Conservation (phyloP, 306 rosid genomes). For the Carpinus fangiana region DNA sequence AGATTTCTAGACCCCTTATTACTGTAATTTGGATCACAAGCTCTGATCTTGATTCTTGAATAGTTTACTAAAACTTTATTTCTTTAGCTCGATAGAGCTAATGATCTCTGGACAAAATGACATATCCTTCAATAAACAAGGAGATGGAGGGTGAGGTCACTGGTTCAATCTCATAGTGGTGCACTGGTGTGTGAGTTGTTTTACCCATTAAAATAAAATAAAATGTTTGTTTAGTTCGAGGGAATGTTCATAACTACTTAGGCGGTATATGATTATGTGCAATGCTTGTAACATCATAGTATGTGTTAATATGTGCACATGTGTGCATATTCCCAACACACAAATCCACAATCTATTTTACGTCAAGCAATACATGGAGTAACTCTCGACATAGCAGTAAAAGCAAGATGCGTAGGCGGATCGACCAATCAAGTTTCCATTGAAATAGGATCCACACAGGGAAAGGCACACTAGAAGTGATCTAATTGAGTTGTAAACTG, state of each 20-base stretch:
- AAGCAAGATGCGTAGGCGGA: too few relatives aligned
- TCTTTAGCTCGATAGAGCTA: background rate
- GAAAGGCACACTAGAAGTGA: background rate
- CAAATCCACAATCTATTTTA: too few relatives aligned
- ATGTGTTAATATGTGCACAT: background rate
- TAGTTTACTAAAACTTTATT: background rate
- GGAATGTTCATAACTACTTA: background rate
- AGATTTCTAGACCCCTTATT: background rate
- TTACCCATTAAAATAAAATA: background rate
- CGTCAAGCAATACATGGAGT: too few relatives aligned
- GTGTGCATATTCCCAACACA: background rate
- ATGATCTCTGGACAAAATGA: background rate
- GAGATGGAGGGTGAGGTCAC: background rate
- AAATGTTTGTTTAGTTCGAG: background rate
- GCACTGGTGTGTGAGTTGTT: background rate
- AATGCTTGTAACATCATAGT: background rate
- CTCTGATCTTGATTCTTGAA: background rate
- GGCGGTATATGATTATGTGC: background rate
- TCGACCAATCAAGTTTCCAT: too few relatives aligned
- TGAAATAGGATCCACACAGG: too few relatives aligned
- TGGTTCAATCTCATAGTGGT: background rate
- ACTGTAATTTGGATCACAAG: background rate
- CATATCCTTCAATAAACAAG: background rate
- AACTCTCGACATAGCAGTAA: too few relatives aligned
- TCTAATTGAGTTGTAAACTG: background rate